Conservation (phyloP, 176 grass and related monocot genomes). For the Canna indica region DNA sequence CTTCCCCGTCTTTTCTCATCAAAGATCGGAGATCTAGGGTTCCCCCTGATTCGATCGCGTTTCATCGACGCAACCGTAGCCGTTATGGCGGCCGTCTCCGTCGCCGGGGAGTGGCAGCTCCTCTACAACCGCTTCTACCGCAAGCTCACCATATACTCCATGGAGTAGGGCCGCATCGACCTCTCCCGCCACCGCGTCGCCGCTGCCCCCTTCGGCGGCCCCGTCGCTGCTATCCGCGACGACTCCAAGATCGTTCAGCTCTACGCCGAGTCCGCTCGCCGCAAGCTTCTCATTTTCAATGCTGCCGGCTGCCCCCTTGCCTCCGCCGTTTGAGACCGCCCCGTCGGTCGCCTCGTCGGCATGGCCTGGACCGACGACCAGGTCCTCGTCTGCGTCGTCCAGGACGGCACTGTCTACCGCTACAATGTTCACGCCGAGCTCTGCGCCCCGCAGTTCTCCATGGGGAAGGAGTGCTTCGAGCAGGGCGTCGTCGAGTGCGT, state of each 20-base stretch:
- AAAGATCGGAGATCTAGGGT: not conserved
- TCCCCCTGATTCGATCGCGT: not conserved
- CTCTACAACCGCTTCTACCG: constrained; percentile 86
- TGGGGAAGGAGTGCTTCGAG: constrained; percentile 40
- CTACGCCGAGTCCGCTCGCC: constrained; percentile 77
- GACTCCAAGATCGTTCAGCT: constrained; percentile 99
- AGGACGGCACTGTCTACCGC: constrained; percentile 72
- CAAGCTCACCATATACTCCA: constrained; percentile 47
- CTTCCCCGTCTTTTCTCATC: not conserved
- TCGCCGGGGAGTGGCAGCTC: constrained; percentile 94
- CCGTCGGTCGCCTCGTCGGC: constrained; percentile 61
- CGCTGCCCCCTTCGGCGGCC: constrained; percentile 65
- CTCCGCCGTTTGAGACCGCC: constrained; percentile 62
- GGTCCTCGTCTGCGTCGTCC: constrained; percentile 57
- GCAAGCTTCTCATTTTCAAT: constrained; percentile 81
- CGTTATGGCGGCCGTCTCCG: constrained; percentile 75
- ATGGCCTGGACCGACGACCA: constrained; percentile 80
- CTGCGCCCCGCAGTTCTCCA: constrained; percentile 33
- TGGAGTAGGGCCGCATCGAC: constrained; percentile 66
- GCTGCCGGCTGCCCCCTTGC: constrained; percentile 51
- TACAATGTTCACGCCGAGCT: constrained; percentile 57
- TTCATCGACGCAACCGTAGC: no score
- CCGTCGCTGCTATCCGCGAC: constrained; percentile 85
- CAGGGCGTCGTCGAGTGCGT: constrained; percentile 63
- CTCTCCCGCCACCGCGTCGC: constrained; percentile 73